A percentile compares a stretch with the other conserved stretches of the same genome.
phyloP scores from a whole-genome alignment of 441 rosid genomes.

The Jatropha multifida region DNA sequence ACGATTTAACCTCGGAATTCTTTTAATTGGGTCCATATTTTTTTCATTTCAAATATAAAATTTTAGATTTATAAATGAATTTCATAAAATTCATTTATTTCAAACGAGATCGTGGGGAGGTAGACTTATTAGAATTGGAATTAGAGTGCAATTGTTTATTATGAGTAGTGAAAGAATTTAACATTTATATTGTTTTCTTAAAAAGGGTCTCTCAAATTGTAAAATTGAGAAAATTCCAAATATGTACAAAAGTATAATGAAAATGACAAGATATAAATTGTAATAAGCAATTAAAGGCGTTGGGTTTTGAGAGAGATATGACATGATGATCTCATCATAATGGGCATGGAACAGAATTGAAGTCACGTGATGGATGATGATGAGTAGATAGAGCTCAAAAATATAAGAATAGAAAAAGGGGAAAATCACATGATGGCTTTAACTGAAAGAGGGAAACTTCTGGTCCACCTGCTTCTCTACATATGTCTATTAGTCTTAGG shows the following conservation, averaged over 20 bases:
- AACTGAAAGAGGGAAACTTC: slow-evolving; percentile 18
- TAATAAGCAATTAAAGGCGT: background rate
- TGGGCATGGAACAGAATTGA: background rate
- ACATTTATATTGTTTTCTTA: too few relatives aligned
- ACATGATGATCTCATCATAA: slow-evolving; percentile 43
- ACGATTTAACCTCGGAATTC: too few relatives aligned
- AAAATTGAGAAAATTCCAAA: background rate
- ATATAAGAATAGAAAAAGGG: background rate
- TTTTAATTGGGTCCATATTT: too few relatives aligned
- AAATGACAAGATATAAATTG: background rate
- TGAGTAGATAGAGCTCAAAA: background rate
- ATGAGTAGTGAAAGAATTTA: too few relatives aligned
- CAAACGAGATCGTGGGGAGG: too few relatives aligned
- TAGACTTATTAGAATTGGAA: too few relatives aligned
- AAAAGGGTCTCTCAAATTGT: too few relatives aligned
- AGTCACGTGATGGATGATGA: background rate
- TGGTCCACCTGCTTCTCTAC: slow-evolving; percentile 35
- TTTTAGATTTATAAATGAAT: too few relatives aligned
- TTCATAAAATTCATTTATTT: too few relatives aligned
- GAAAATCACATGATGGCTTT: slow-evolving; percentile 27
- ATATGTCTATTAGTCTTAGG: slow-evolving; percentile 33
- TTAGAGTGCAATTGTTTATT: too few relatives aligned
- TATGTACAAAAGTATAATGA: background rate
- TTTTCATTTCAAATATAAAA: too few relatives aligned
- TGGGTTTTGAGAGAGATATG: slow-evolving; percentile 7